Base-by-base conservation (phyloP, 1,139 yeast genomes). In the Saccharomyces hybrid region DNA sequence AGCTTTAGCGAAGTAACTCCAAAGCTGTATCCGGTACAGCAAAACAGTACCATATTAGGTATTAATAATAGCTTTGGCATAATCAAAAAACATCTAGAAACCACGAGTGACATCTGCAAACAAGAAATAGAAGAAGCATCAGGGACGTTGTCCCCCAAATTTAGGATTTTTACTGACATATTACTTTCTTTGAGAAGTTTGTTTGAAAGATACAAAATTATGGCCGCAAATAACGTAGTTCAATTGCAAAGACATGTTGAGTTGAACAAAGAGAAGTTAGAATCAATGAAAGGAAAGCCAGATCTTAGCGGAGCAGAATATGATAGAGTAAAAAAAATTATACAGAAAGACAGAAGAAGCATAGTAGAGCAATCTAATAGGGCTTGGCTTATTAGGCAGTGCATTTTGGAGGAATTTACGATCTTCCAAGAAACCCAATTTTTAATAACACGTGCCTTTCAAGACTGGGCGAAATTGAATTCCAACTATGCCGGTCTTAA, bases 401-500 rank as follows among this genome's bases (percentile, higher is more conserved):
- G 93, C 56, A 78, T 95, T 59, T 73, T 84, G 42, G 84, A 84
- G 58, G 98, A 93, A 70, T 84, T 81, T 61, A 70, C 79, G 11
- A 74, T 86, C 72, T 88, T 87, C 68, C 97, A 90, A 70, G 86
- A 86, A 62, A 85, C 95, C 1, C 96, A 89, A 70, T 88, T 81
- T 66, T 77, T 88, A 57, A 76, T 89, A n/a, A 79, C 89, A 44
- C 85, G 83, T 63, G 73, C 83, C 28, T 81, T 91, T 75, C 79
- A 82, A 55, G 88, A 83, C 53, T 89, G 96, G 95, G 77, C 82
- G 41, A 71, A 74, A 57, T 84, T 86, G 51, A 74, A 88, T 54
- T 74, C 80, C 51, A 84, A 83, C 67, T 78, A 80, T 62, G 71
- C 79, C 1, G 89, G 82, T 52, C 72, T 84, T 54, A 78, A 79